These are phyloP conservation scores for Cladophialophora bantiana DNA, from an alignment of 2,329 filamentous ascomycete species.

Conservation along the genomic window DNA sequence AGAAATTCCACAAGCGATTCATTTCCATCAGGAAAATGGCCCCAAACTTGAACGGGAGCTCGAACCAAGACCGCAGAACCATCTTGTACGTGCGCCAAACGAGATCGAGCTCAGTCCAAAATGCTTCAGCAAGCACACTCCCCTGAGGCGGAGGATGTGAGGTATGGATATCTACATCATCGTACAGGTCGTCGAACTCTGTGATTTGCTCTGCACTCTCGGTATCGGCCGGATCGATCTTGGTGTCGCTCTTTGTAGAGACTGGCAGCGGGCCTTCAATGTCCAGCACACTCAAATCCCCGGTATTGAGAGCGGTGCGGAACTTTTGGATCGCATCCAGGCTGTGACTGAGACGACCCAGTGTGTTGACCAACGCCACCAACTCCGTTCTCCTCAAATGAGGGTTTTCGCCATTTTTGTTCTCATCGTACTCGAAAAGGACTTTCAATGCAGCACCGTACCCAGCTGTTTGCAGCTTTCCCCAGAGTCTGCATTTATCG, in stretches of 20 bases:
- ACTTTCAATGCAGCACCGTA: slow-evolving; percentile 96
- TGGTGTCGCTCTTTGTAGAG: not conserved
- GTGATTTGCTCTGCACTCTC: slow-evolving; percentile 43
- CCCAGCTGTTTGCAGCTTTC: slow-evolving; percentile 92
- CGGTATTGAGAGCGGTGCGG: slow-evolving; percentile 55
- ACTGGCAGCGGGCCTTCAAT: slow-evolving; percentile 22
- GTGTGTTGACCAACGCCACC: slow-evolving; percentile 92
- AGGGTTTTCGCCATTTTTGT: slow-evolving; percentile 68
- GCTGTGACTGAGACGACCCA: slow-evolving; percentile 84
- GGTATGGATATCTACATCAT: slow-evolving; percentile 41
- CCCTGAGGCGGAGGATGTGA: not conserved
- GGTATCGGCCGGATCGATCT: not conserved
- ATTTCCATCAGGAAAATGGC: slow-evolving; percentile 62
- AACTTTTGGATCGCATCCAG: slow-evolving; percentile 78
- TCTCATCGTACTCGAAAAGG: slow-evolving; percentile 87
- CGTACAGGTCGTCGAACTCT: slow-evolving; percentile 14
- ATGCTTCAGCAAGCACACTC: slow-evolving; percentile 60
- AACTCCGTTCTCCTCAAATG: slow-evolving; percentile 86
- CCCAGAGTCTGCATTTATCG: slow-evolving; percentile 98
- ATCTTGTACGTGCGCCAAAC: slow-evolving; percentile 69
- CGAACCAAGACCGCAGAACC: slow-evolving; percentile 74
- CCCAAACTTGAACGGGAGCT: slow-evolving; percentile 71
- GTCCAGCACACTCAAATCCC: slow-evolving; percentile 34
- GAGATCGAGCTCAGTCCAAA: slow-evolving; percentile 69
- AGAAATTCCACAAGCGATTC: slow-evolving; percentile 65